Conservation (phyloP, 2,329 filamentous ascomycete species). For the Talaromyces sp. region DNA sequence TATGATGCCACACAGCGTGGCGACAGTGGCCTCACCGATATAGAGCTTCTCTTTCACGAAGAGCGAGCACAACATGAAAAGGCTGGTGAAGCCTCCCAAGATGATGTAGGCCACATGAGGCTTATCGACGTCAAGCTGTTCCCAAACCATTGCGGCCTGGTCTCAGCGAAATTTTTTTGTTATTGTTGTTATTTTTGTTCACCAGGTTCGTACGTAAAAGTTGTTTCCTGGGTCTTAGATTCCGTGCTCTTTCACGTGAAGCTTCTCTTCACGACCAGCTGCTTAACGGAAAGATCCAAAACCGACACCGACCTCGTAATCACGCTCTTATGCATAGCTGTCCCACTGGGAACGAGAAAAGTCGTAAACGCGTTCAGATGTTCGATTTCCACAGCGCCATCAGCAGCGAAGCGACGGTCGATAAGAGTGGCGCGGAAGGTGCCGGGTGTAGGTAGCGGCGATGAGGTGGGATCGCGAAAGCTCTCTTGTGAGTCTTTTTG, state of each 20-base stretch:
- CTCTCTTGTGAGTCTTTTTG: not conserved
- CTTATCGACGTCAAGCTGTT: slow-evolving; percentile 66
- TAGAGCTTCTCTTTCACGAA: slow-evolving; percentile 98
- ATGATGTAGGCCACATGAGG: slow-evolving; percentile 99
- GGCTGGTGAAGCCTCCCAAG: slow-evolving; percentile 89
- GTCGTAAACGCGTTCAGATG: not conserved
- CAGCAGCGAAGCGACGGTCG: not conserved
- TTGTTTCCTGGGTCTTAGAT: not conserved
- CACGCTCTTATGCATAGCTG: slow-evolving; percentile 12
- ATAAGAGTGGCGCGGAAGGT: not conserved
- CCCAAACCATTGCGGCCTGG: slow-evolving; percentile 42
- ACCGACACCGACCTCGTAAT: slow-evolving; percentile 7
- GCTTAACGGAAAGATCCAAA: slow-evolving; percentile 3
- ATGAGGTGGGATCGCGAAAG: not conserved
- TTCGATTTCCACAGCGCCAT: not conserved
- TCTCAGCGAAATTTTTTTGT: not conserved
- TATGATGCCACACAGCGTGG: slow-evolving; percentile 66
- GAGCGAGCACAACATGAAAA: slow-evolving; percentile 98
- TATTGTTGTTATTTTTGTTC: not conserved
- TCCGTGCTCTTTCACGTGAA: slow-evolving; percentile 4
- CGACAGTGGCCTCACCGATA: slow-evolving; percentile 95
- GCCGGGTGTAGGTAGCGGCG: not conserved
- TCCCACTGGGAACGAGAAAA: not conserved
- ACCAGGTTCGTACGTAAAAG: not conserved
- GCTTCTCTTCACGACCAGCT: not conserved